A percentile compares a stretch with the other conserved stretches of the same genome.
Conservation (phyloP, 495 filamentous ascomycete species). For the Penicillium steckii region DNA sequence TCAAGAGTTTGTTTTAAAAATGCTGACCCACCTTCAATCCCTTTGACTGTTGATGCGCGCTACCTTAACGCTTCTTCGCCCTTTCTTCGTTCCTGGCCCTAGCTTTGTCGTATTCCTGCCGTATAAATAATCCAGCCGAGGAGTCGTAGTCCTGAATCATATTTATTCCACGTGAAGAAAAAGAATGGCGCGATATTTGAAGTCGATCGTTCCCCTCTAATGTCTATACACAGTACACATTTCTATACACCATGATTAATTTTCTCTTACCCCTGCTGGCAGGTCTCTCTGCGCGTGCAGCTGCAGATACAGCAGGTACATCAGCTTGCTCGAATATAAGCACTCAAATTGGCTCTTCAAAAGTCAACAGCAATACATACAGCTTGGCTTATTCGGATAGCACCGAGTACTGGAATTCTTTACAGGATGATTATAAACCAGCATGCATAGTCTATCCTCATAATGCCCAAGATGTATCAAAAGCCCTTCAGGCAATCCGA, state of each 20-base stretch:
- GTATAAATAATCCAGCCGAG: slow-evolving; percentile 13
- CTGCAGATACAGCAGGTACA: slow-evolving; percentile 11
- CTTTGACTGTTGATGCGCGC: neutral
- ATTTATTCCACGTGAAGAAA: slow-evolving; percentile 1
- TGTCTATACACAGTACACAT: neutral
- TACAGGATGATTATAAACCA: slow-evolving; percentile 32
- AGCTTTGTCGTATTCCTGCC: slow-evolving; percentile 9
- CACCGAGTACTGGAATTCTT: slow-evolving; percentile 47
- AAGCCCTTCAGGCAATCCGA: slow-evolving; percentile 23
- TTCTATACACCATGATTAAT: slow-evolving; percentile 6
- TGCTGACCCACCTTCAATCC: neutral
- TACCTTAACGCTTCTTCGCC: neutral
- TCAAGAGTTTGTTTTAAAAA: neutral
- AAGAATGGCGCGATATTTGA: slow-evolving; percentile 1
- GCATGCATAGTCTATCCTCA: slow-evolving; percentile 32
- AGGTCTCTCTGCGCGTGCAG: slow-evolving; percentile 4
- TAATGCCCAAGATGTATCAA: slow-evolving; percentile 26
- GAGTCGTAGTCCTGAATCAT: neutral
- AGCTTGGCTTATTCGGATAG: slow-evolving; percentile 18
- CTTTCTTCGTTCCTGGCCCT: neutral
- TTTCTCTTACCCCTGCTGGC: slow-evolving; percentile 8
- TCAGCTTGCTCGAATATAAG: slow-evolving; percentile 24
- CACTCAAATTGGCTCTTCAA: slow-evolving; percentile 18
- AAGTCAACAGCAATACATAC: slow-evolving; percentile 17
- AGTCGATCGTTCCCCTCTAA: neutral